Conservation (phyloP, 2,329 filamentous ascomycete genomes). For the Boeremia lycopersici region DNA sequence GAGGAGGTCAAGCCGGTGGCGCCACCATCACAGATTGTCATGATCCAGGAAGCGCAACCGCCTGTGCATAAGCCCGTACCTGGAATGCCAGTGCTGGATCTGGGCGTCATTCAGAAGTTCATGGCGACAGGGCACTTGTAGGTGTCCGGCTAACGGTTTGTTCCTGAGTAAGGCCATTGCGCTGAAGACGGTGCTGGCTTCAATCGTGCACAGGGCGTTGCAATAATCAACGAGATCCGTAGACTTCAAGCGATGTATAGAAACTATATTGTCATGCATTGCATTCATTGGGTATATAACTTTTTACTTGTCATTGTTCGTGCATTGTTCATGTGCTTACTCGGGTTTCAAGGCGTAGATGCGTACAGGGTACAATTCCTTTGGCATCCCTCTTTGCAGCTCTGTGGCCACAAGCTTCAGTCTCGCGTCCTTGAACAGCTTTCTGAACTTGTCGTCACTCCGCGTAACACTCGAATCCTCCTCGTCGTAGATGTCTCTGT, state of each 20-base stretch:
- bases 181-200: not conserved
- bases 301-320: not conserved
- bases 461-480: conserved; percentile 79
- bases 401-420: conserved; percentile 59
- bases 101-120: conserved; percentile 34
- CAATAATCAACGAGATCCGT: not conserved
- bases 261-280: not conserved
- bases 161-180: too few relatives aligned
- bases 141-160: not conserved
- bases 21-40: conserved; percentile 6
- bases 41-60: conserved; percentile 14
- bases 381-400: conserved; percentile 66
- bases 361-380: conserved; percentile 72
- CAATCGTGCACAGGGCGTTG: not conserved
- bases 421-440: conserved; percentile 71
- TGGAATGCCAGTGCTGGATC: conserved; percentile 26
- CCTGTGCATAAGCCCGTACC: conserved; percentile 18
- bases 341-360: conserved; percentile 76
- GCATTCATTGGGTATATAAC: conserved; percentile 14
- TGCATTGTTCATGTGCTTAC: conserved; percentile 11
- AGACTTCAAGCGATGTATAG: not conserved
- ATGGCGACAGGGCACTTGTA: conserved; percentile 27
- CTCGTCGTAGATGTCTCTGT: conserved; percentile 74
- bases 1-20: conserved; percentile 9
- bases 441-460: conserved; percentile 72